A percentile compares a stretch with the other conserved stretches of the same genome.
Evolutionary conservation across 169 alveolate genomes (phyloP).

Genomic region (Cryptosporidium muris): DNA sequence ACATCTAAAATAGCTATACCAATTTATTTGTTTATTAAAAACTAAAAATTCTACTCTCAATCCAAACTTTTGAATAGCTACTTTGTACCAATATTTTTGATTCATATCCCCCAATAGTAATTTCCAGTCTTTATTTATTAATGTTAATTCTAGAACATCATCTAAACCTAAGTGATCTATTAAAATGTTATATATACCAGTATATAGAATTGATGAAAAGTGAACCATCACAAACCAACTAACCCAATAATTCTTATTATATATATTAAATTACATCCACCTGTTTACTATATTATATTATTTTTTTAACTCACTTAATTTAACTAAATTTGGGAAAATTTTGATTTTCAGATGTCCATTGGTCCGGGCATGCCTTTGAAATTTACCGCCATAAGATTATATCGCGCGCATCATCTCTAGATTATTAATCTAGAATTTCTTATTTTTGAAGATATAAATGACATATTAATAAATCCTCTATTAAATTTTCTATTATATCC

Average conservation of each 20-base stretch:
- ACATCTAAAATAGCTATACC: conserved; percentile 36
- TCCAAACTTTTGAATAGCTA: conserved; percentile 25
- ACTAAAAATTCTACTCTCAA: conserved; percentile 24
- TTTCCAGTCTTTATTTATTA: conserved; percentile 31
- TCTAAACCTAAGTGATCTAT: conserved; percentile 24
- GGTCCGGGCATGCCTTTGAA: conserved; percentile 65
- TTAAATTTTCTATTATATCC: no score
- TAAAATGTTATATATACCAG: conserved; percentile 32
- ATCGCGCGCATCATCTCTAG: not conserved
- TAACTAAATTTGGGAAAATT: conserved; percentile 41
- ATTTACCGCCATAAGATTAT: conserved; percentile 24
- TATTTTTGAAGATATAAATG: no score
- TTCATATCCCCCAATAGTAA: conserved; percentile 13
- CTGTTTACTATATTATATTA: not conserved
- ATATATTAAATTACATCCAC: not conserved
- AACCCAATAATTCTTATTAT: not conserved
- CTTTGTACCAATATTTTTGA: conserved; percentile 46
- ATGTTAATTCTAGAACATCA: conserved; percentile 41
- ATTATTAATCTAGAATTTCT: no score
- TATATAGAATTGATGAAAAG: conserved; percentile 13
- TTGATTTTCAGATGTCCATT: conserved; percentile 63
- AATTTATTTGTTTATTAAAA: not conserved
- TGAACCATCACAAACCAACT: not conserved
- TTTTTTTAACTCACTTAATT: not conserved
- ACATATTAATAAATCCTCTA: no score